These are phyloP conservation scores for Populus pruinosa DNA, from an alignment of 345 rosid genomes.

Conservation along the genomic window DNA sequence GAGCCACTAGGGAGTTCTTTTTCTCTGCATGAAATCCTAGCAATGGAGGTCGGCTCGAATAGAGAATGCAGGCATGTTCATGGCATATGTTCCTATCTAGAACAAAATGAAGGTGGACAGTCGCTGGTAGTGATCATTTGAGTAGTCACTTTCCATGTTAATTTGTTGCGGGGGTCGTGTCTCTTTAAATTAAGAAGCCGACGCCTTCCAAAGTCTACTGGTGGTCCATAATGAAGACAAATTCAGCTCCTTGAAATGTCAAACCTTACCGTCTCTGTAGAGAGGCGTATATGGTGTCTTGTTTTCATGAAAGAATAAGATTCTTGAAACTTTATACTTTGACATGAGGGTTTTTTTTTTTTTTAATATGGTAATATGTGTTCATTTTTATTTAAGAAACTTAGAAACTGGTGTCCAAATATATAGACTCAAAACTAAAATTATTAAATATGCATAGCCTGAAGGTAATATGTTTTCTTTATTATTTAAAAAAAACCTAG, in stretches of 20 bases:
- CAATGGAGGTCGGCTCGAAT: not conserved
- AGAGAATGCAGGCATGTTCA: too few species aligned
- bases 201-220: not conserved
- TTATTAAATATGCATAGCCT: too few species aligned
- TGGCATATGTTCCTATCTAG: not conserved
- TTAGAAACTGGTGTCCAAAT: too few species aligned
- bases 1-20: not conserved
- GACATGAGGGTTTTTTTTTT: not conserved
- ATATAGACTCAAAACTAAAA: too few species aligned
- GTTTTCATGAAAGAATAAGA: not conserved
- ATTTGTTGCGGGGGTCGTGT: not conserved
- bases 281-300: not conserved
- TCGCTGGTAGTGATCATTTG: not conserved
- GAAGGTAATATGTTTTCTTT: too few species aligned
- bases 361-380: too few species aligned
- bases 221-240: not conserved
- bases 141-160: not conserved
- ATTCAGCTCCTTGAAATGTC: not conserved
- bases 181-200: not conserved
- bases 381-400: too few species aligned
- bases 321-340: not conserved
- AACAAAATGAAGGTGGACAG: not conserved
- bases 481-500: too few species aligned
- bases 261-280: not conserved
- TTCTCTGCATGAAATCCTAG: not conserved